Base-by-base conservation (phyloP, 805 yeast genomes). In the Candida gorgasii region DNA sequence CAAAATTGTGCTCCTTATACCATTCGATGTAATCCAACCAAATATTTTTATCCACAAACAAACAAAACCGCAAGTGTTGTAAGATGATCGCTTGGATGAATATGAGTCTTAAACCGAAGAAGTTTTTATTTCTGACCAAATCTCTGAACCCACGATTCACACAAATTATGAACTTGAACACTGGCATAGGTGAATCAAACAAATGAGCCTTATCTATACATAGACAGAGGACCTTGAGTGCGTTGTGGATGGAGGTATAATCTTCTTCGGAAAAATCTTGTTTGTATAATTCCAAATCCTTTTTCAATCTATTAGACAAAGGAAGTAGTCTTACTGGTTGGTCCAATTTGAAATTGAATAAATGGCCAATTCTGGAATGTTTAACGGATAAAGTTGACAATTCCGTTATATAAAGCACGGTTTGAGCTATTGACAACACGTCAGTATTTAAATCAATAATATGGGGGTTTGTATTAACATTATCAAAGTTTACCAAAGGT, bases 371-470 rank as follows among this genome's bases (percentile, higher is more conserved):
- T 23, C 20, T 35, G 12, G 44, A 18, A 23, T 41, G 23, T 5
- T 18, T 23, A 7, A 41, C 37, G 4, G 44, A 41, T 19, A 36
- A 3, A 6, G 15, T 26, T 2, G 36, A 16, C 3, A 36, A 20
- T 13, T 41, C 40, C 2, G 40, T 29, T 8, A 41, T 28, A 19
- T 24, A 8, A 3, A 15, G 16, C 3, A 45, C 18, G 20, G 9
- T 42, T 27, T 35, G 20, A 14, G 39, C 36, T 8, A 45, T 39
- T 13, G 44, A 39, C 11, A 45, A 16, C 8, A 45, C 5, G 31
- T 45, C 86, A 4, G 84, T 76, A 36, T 62, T 63, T 1, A 83
- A 71, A 28, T 62, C 58, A 15, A 73, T 52, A 13, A 82, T 73
- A 1, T 54, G 68, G 32, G 70, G 76, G 38, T 77, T 59, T 5